phyloP scores from a whole-genome alignment of 768 basidiomycete species.

The Mycena filopes region DNA sequence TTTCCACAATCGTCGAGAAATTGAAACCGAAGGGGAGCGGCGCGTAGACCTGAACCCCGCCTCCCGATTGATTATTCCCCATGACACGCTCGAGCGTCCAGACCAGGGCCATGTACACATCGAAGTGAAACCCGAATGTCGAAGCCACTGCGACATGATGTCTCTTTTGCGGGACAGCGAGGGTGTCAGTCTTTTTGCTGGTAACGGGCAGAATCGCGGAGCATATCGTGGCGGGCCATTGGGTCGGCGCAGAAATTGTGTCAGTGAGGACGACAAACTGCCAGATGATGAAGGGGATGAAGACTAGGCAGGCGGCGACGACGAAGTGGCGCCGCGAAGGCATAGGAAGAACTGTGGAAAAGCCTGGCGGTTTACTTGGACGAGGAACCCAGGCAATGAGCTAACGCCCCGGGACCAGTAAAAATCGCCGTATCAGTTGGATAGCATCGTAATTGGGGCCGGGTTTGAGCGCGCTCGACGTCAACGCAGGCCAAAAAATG shows the following conservation, averaged over 20 bases:
- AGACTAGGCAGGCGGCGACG: constrained; percentile 15
- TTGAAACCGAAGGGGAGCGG: constrained; percentile 42
- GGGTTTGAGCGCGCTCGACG: no score
- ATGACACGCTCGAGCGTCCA: constrained; percentile 46
- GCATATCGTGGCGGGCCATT: constrained; percentile 6
- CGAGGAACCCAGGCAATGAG: no score
- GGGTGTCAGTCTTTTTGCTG: background rate
- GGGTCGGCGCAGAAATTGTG: background rate
- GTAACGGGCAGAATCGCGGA: background rate
- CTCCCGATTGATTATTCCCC: constrained; percentile 30
- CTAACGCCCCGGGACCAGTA: no score
- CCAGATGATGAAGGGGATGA: constrained; percentile 22
- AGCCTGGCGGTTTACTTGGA: no score
- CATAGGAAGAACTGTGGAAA: background rate
- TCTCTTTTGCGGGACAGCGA: constrained; percentile 30
- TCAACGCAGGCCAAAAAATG: no score
- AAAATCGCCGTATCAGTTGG: no score
- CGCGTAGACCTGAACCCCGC: constrained; percentile 45
- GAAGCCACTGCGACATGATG: constrained; percentile 48
- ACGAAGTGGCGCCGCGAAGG: constrained; percentile 17
- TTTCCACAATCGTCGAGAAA: constrained; percentile 46
- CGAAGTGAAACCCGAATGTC: constrained; percentile 47
- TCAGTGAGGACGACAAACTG: constrained; percentile 11
- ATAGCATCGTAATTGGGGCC: no score
- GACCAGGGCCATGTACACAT: constrained; percentile 50